phyloP scores from a whole-genome alignment of 1,139 yeast species.

The Candida smagusa region DNA sequence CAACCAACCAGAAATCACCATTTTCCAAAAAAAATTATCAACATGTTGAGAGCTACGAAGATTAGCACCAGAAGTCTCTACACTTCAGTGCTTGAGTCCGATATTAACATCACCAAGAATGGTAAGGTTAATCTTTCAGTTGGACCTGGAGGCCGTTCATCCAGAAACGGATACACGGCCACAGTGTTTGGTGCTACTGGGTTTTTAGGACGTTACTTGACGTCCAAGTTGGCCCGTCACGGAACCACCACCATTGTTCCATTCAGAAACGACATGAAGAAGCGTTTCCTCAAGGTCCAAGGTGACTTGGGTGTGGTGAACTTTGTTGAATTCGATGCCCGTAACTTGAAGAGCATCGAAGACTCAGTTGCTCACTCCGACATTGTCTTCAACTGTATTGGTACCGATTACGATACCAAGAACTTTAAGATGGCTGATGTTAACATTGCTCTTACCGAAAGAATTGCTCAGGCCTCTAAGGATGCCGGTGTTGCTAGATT shows the following conservation, averaged over 20 bases:
- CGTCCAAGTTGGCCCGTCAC: constrained; percentile 72
- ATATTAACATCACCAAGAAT: constrained; percentile 69
- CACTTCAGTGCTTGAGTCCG: constrained; percentile 48
- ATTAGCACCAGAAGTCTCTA: constrained; percentile 31
- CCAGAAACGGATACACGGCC: constrained; percentile 88
- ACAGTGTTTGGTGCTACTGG: constrained; percentile 87
- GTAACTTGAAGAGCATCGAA: constrained; percentile 74
- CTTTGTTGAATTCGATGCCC: constrained; percentile 77
- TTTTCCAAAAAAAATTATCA: constrained; percentile 10
- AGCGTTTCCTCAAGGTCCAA: constrained; percentile 74
- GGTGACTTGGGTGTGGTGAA: constrained; percentile 90
- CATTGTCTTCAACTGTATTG: constrained; percentile 77
- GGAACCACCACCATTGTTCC: constrained; percentile 80
- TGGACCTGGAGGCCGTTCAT: constrained; percentile 82
- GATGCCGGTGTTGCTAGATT: constrained; percentile 74
- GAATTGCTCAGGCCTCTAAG: constrained; percentile 72
- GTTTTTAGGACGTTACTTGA: constrained; percentile 70
- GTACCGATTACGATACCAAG: constrained; percentile 75
- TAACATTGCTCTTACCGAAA: constrained; percentile 72
- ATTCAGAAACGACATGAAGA: constrained; percentile 75
- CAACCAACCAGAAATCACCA: constrained; percentile 24
- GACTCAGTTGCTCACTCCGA: constrained; percentile 81
- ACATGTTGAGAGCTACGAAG: constrained; percentile 30
- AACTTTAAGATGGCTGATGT: constrained; percentile 81
- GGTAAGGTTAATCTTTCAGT: constrained; percentile 70